Evolutionary conservation across 2,329 filamentous ascomycete genomes (phyloP).

Genomic region (Aureobasidium sp.): DNA sequence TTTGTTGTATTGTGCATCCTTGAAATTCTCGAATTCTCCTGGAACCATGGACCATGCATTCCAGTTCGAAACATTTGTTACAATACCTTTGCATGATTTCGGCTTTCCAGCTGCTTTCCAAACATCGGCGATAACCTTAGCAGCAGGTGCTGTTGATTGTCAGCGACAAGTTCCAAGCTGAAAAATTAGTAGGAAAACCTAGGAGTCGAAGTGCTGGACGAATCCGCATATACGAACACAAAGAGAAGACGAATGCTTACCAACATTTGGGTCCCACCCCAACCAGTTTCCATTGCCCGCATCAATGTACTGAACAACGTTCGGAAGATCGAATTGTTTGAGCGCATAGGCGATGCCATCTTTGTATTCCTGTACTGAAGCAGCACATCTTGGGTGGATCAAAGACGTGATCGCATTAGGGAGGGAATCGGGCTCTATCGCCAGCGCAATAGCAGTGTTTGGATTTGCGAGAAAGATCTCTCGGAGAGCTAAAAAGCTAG

Average conservation of each 20-base stretch:
- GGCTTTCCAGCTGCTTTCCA: constrained; percentile 6
- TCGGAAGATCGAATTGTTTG: constrained; percentile 5
- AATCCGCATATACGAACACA: neutral
- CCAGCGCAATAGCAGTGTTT: constrained; percentile 1
- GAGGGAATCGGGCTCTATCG: constrained; percentile 1
- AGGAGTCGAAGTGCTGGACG: neutral
- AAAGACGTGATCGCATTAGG: neutral
- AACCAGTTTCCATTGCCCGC: neutral
- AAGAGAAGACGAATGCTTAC: constrained; percentile 2
- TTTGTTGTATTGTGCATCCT: constrained; percentile 4
- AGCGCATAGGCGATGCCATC: constrained; percentile 4
- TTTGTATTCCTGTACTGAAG: constrained; percentile 4
- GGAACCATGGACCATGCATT: constrained; percentile 1
- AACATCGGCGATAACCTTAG: constrained; percentile 2
- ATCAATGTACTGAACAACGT: constrained; percentile 3
- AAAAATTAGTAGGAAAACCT: neutral
- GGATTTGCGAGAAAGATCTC: neutral
- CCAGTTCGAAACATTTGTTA: constrained; percentile 5
- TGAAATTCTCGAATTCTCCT: constrained; percentile 7
- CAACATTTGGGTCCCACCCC: constrained; percentile 2
- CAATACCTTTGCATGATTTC: constrained; percentile 3
- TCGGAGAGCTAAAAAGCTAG: neutral
- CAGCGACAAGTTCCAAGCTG: neutral
- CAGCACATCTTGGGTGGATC: neutral
- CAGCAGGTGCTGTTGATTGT: constrained; percentile 1